Base-by-base conservation (phyloP, 2,329 filamentous ascomycete species). In the Beauveria australis region DNA sequence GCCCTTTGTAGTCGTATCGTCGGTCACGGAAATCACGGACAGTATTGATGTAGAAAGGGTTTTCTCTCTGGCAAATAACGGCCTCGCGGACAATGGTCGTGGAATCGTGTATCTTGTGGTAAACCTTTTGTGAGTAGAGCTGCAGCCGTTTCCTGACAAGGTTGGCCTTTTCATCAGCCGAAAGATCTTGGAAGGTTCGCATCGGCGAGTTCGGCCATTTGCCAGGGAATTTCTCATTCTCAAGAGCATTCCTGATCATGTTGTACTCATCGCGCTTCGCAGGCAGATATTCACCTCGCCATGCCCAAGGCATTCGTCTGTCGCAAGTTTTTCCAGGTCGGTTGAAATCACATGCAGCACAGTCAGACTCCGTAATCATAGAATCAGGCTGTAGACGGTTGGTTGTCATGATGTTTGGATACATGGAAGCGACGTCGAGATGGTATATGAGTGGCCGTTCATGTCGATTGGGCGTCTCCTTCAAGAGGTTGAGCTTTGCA, bases 321-420 rank as follows among this genome's bases (percentile, higher is more conserved):
- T 99, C 94, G 71, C 94, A 99, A 0, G 92, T 97, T 75, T 99
- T 99, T 37, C 94, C 94, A 0, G 94, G 94, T 49, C 94, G 82
- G 67, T 99, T 99, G 79, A 99, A 99, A 72, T 99, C 95, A 74
- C 95, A 99, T 12, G 94, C 92, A 3, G 94, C 94, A 69, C 95
- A 99, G 68, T 96, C 91, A 0, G 92, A 91, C 72, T 99, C 95
- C 53, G 93, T 81, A 59, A 99, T 95, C 92, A 99, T 96, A n/a
- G 94, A 97, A 73, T 99, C 94, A 0, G 94, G 94, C 67, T 99
- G 94, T 52, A 99, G 76, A 72, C 94, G 89, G 73, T 99, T 99
- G 1, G 94, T 99, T 2, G 95, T 99, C 95, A 99, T 99, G 73
- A 99, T 99, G 74, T 99, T 99, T 10, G 94, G 94, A 72, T 99